Evolutionary conservation across 192 early-diverging fungal species (phyloP), one percentile per base, ranked within the genome.

Genomic region (Podila epicladia): DNA sequence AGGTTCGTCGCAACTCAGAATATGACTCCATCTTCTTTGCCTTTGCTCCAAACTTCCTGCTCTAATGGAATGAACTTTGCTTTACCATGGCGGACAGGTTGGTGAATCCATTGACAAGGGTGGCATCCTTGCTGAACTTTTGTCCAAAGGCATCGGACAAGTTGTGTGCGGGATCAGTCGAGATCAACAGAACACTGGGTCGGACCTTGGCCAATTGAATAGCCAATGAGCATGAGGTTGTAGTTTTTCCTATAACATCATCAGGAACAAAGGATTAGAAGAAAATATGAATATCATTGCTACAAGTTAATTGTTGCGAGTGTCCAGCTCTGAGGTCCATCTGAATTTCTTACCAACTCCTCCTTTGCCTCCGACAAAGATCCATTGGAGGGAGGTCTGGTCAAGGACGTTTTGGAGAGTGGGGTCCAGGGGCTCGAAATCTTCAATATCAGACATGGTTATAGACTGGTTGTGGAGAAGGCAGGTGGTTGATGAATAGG

Each of bases 111-210:
- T 95, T 95, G 33, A 99, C 94, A 49, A 95, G 87, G 28, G 95
- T 96, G 5, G 98, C 97, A 69, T 94, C 93, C 82, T 99, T 99
- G 74, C 93, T 90, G 75, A 99, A 99, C 89, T 99, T 99, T 91
- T 99, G 98, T 69, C 96, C 94, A 89, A 98, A 98, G 31, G 97
- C 97, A 85, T 99, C 97, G 9, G 96, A 98, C 73, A 99, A 86
- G 84, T 99, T 99, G 90, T 99, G 98, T 37, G 98, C 98, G 24
- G 98, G 98, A 80, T 99, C 98, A 19, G 98, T 99, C 19, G 97
- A 99, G 67, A 99, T 99, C 71, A 99, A 82, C 65, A 99, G 86
- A 19, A 99, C 98, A 50, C 92, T 94, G 64, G 98, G 94, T 66
- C 98, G 92, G 3, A 91, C 93, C 74, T 93, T 92, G 29, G 95